Base-by-base conservation (phyloP, 2,329 filamentous ascomycete genomes). In the Fusarium pilosicola region DNA sequence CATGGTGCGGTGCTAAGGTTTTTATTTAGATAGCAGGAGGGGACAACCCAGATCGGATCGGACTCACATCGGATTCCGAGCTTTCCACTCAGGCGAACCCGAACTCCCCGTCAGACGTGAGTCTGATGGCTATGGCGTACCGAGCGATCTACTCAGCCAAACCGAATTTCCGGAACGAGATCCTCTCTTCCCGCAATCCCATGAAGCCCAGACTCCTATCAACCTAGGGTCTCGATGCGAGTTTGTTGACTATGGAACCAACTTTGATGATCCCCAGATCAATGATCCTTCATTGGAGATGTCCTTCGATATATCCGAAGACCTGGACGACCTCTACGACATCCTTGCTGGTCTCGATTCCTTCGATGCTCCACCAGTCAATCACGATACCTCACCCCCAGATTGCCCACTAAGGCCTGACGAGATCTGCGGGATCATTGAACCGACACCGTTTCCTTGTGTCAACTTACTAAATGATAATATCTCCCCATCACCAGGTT, bases 41-140 rank as follows among this genome's bases (percentile, higher is more conserved):
- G 20, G 20, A 14, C 20, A 41, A 0, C 20, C 20, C 12, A 14
- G 39, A 2, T 22, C 39, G 20, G 5, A 22, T 4, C 38, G 38
- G 38, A 0, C 38, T 41, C 38, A 14, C 2, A 1, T 14, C 7
- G 38, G 38, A 22, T 9, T 13, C 0, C 39, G 20, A 41, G 12
- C 39, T 41, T 22, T n/a, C 13, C 39, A 41, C 7, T 9, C 12
- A 4, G 39, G 1, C 1, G 20, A 22, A 41, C 20, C 39, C 5
- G 13, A 14, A 41, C 13, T 22, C 8, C 13, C 1, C 11, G 20
- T 2, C 4, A 41, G 39, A 22, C 13, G 39, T 41, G 39, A 22
- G 20, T 41, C 20, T 41, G 39, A 14, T 3, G 13, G 1, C 4
- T 14, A 41, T 22, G 13, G 39, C 22, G 20, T 22, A 7, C 8